A percentile compares a stretch with the other conserved stretches of the same genome.
phyloP scores from a whole-genome alignment of 208 protist species.

The Leishmania aethiopica region DNA sequence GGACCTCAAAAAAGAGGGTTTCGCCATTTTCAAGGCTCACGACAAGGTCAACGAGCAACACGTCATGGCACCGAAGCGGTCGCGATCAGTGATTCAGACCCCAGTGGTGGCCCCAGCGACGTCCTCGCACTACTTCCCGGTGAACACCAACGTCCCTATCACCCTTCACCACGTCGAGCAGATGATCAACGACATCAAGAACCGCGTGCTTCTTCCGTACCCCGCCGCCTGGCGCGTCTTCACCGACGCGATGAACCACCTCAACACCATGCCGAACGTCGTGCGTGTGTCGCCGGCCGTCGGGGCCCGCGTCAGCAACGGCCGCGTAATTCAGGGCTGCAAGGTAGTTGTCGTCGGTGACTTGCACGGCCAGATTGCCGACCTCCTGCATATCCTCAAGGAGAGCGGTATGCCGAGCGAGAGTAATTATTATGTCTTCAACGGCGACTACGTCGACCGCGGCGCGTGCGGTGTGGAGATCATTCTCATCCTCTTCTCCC shows the following conservation, averaged over 20 bases:
- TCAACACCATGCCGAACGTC: constrained; percentile 87
- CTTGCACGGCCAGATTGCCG: constrained; percentile 86
- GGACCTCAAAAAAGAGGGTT: constrained; percentile 88
- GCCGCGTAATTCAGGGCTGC: constrained; percentile 73
- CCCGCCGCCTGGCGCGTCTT: constrained; percentile 84
- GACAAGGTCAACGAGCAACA: constrained; percentile 81
- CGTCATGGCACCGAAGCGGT: constrained; percentile 73
- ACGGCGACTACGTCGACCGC: constrained; percentile 98
- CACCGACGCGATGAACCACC: constrained; percentile 82
- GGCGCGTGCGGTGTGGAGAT: constrained; percentile 97
- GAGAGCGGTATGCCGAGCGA: constrained; percentile 84
- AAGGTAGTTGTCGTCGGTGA: constrained; percentile 91
- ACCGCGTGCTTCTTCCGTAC: constrained; percentile 78
- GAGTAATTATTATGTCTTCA: constrained; percentile 89
- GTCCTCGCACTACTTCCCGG: constrained; percentile 82
- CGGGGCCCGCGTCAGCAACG: constrained; percentile 71
- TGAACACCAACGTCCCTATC: constrained; percentile 58
- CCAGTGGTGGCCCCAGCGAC: constrained; percentile 71
- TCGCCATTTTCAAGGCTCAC: constrained; percentile 86
- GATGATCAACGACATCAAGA: constrained; percentile 75
- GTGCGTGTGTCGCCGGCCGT: constrained; percentile 70
- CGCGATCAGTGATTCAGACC: constrained; percentile 64
- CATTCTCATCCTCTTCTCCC: constrained; percentile 94
- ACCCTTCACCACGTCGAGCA: constrained; percentile 69
- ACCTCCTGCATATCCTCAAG: constrained; percentile 86